Evolutionary conservation across 2,329 filamentous ascomycete species (phyloP), one percentile per base, ranked within the genome.

Genomic region (Grosmannia huntii): DNA sequence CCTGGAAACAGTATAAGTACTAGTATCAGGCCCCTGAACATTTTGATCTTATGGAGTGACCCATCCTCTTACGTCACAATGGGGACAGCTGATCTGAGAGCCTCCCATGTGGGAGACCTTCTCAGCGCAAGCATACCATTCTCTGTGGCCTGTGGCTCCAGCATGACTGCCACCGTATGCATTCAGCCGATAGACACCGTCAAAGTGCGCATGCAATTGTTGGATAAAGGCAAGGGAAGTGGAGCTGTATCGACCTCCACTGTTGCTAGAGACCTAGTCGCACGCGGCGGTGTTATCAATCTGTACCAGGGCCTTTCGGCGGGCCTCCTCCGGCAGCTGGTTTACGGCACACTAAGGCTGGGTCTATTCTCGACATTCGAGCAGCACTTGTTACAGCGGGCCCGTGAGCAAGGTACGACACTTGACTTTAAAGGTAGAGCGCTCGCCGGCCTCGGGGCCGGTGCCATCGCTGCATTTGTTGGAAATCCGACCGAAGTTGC

Each of bases 141-240:
- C 72, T 75, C 96, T 74, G 96, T 96, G 68, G 92, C 92, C 54
- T 92, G 92, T 27, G 70, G 91, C 55, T 87, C 88, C 54, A 92
- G 92, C 64, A 97, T 97, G 90, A 87, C 90, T 19, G 92, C 92
- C 60, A 96, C 92, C 9, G 83, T 80, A 0, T 86, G 90, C 64
- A 90, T 97, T 69, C 92, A 97, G 68, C 92, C 92, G 55, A 86
- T 97, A 68, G 94, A 99, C 75, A 99, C 97, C 92, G 83, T 99
- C 73, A 97, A 99, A 72, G 94, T 99, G 60, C 89, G 94, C 63
- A 84, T 99, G 65, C 94, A 99, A 72, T 83, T 99, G 50, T 91
- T 92, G 11, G 92, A 92, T 59, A 91, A 91, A 83, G 38, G 84
- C 88, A 61, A 84, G 84, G 4, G 90, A 1, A 49, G 3, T 10